Percentiles rank a stretch among this genome's conserved stretches.
Evolutionary conservation across 345 rosid species (phyloP).

Genomic region (Fremontodendron californicum): DNA sequence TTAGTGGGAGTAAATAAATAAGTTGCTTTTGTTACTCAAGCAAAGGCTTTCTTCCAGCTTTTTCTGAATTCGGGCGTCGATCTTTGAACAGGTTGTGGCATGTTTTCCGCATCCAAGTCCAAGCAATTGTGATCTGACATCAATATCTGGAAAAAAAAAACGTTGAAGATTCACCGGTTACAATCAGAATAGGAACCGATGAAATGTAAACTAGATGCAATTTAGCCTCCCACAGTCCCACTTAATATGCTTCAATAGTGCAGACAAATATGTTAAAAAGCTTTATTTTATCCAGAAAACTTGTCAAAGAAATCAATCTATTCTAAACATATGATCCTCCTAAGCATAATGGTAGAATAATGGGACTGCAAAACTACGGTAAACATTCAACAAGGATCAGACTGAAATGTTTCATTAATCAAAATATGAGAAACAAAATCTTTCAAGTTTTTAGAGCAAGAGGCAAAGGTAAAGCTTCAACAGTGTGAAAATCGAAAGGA

Average conservation of each 20-base stretch:
- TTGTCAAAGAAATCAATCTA: not conserved
- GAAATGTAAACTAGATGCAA: not conserved
- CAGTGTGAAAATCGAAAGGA: no score
- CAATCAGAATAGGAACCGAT: not conserved
- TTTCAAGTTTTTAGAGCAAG: no score
- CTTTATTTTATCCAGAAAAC: not conserved
- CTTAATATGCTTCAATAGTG: not conserved
- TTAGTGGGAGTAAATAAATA: not conserved
- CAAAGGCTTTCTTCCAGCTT: not conserved
- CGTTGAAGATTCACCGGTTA: not conserved
- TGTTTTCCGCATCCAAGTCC: not conserved
- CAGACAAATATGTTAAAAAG: not conserved
- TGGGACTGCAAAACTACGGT: not conserved
- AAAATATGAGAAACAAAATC: no score
- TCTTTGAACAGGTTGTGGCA: not conserved
- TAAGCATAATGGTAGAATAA: not conserved
- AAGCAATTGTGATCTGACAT: not conserved
- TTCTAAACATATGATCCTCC: not conserved
- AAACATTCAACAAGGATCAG: not conserved
- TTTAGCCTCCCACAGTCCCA: not conserved
- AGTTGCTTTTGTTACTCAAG: not conserved
- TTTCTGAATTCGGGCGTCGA: not conserved
- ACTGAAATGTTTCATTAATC: no score
- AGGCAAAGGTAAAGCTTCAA: no score
- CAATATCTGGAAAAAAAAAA: not conserved